Percentiles rank a stretch among this genome's conserved stretches.
Conservation (phyloP, 2,329 filamentous ascomycete species). For the Cercospora sojina region DNA sequence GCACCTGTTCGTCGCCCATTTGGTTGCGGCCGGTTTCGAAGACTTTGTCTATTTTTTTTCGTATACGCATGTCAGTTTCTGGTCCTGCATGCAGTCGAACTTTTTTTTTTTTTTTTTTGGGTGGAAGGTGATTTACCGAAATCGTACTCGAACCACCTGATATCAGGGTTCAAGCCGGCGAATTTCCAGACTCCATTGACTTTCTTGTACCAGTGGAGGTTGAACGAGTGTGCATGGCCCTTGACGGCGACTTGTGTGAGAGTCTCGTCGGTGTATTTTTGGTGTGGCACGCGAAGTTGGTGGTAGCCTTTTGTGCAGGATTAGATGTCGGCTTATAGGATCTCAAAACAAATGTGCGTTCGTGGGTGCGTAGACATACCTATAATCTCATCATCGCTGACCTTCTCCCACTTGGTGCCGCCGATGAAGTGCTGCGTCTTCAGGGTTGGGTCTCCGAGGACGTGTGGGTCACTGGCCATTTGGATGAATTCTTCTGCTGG, state of each 20-base stretch:
- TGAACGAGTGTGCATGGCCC: constrained; percentile 58
- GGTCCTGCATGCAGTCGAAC: too few relatives aligned
- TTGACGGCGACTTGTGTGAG: constrained; percentile 51
- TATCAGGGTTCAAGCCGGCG: constrained; percentile 55
- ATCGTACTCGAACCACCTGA: constrained; percentile 57
- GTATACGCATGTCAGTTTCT: neutral
- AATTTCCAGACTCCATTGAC: constrained; percentile 61
- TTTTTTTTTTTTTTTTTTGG: too few relatives aligned
- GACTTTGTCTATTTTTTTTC: constrained; percentile 43
- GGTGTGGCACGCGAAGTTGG: constrained; percentile 59
- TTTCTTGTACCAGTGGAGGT: constrained; percentile 57
- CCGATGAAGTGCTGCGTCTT: constrained; percentile 60
- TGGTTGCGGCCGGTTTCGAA: constrained; percentile 51
- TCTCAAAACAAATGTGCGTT: neutral
- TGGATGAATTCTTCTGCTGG: constrained; percentile 54
- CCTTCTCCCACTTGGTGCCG: constrained; percentile 53
- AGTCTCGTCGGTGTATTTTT: constrained; percentile 53
- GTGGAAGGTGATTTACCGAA: constrained; percentile 38
- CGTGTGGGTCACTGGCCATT: constrained; percentile 53
- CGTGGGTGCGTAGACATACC: neutral
- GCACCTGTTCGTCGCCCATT: constrained; percentile 39
- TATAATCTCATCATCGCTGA: constrained; percentile 49
- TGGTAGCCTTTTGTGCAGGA: constrained; percentile 43
- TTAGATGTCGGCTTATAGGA: constrained; percentile 20
- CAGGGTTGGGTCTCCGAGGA: constrained; percentile 56